Evolutionary conservation across 129 eudicot genomes (phyloP), one percentile per base, ranked within the genome.

Genomic region (Dittrichia graveolens): DNA sequence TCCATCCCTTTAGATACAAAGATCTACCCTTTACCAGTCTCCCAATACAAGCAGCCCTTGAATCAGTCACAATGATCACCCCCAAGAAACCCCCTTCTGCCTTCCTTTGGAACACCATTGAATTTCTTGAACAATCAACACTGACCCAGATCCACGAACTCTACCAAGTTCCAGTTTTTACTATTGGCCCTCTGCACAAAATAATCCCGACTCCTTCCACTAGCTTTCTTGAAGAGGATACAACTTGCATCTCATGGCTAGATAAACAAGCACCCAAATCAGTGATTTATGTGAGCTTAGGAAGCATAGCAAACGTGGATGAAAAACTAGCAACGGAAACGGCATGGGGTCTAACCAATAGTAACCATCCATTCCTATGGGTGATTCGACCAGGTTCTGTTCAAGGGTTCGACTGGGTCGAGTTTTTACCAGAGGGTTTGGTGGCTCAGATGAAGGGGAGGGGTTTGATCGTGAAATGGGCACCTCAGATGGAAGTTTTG

Each of bases 391-490:
- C 88, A 3, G 82, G 76, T 7, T 76, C 74, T 1, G 76, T 79
- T 10, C 38, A 35, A 3, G 80, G 76, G 34, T 80, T 79, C 0
- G 68, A 80, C 10, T 75, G 79, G 79, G 56, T 35, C 5, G 86
- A 77, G 18, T 52, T 52, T 44, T 71, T 86, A 47, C 87, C 83
- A 0, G 73, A 78, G 45, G 83, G 53, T 49, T 79, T 80, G 35
- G 31, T 19, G 52, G 74, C 64, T 3, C 5, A 13, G 37, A 39
- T 75, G 19, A 73, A 56, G 11, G 81, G 56, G 13, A 77, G 83
- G 75, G 88, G 87, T 11, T 11, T 60, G 6, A 81, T 90, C 4
- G 87, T 90, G 48, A 72, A 80, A 72, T 91, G 97, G 97, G 95
- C 95, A 13, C 91, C 91, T 0, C 95, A 91, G 15, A 83, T 62